Evolutionary conservation across 106 monocot genomes (phyloP).

Genomic region (Allium fistulosum): DNA sequence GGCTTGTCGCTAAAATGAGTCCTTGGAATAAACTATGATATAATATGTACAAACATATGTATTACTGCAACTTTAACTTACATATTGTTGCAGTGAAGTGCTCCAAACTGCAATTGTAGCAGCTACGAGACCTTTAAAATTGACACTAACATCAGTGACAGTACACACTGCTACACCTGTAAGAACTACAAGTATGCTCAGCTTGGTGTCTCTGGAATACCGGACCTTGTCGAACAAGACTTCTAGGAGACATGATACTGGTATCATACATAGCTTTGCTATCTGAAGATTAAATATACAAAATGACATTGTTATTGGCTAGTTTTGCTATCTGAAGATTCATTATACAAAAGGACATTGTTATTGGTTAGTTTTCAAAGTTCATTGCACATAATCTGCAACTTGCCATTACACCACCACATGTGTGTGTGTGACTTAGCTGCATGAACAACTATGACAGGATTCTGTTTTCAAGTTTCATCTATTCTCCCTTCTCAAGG

Average conservation of each 20-base stretch:
- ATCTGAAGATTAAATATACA: slow-evolving; percentile 33
- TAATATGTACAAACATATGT: too few species aligned
- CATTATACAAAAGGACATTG: background rate
- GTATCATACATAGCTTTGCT: slow-evolving; percentile 72
- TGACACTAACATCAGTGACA: slow-evolving; percentile 69
- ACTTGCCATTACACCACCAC: too few species aligned
- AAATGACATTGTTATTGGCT: background rate
- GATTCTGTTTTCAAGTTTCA: too few species aligned
- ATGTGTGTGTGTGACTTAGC: too few species aligned
- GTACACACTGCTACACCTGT: slow-evolving; percentile 66
- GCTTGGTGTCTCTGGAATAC: slow-evolving; percentile 68
- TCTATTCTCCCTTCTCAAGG: too few species aligned
- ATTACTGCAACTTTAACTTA: background rate
- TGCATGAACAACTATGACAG: too few species aligned
- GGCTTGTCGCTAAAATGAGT: too few species aligned
- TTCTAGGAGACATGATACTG: slow-evolving; percentile 67
- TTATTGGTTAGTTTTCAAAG: background rate
- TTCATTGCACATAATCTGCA: too few species aligned
- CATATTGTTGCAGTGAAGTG: slow-evolving; percentile 49
- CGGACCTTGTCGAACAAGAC: slow-evolving; percentile 68
- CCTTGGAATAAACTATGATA: too few species aligned
- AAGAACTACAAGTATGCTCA: slow-evolving; percentile 69
- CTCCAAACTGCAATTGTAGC: slow-evolving; percentile 71
- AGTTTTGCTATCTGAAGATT: slow-evolving; percentile 40
- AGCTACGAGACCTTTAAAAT: slow-evolving; percentile 51